Evolutionary conservation across 75 land plant genomes (phyloP), one percentile per base, ranked within the genome.

Genomic region (Gnetum montanum): DNA sequence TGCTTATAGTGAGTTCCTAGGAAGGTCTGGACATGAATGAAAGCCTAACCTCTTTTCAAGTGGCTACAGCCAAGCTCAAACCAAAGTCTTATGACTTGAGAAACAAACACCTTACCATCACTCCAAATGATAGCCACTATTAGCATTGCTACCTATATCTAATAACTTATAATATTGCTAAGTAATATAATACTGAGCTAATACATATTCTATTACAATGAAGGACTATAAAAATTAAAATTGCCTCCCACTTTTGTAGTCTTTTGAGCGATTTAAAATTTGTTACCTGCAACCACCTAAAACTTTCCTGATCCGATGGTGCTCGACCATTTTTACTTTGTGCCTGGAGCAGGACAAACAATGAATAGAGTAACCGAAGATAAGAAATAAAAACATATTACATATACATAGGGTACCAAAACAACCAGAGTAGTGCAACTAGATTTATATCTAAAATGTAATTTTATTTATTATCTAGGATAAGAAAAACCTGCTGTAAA

Each of bases 251-350:
- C 8, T 29, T 50, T 8, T 12, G 28, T 4, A 30, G 3, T 5
- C 22, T 4, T 15, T 33, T 23, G 16, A 31, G 11, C n/a, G n/a
- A n/a, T n/a, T n/a, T n/a, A n/a, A n/a, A 40, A 33, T 3, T 1
- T 7, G 63, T 55, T 71, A 84, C 97, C 74, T 77, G 87, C 61
- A 91, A 74, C 97, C 93, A 91, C 19, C 97, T 88, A 26, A 57
- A 57, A 20, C 79, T 40, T 50, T 91, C 94, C 44, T 56, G 73
- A 29, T 91, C 97, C 70, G 62, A 70, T 13, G 70, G 68, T 25
- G 78, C 57, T 62, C 86, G 75, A 20, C 77, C 72, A 54, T 67
- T 61, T 73, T 83, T 84, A 46, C 63, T 79, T 61, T 80, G 81
- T 31, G 76, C 72, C 97, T 91, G 70, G 4, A 67, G 59, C 61